Evolutionary conservation across 495 filamentous ascomycete genomes (phyloP).

Genomic region (Aspergillus indologenus): DNA sequence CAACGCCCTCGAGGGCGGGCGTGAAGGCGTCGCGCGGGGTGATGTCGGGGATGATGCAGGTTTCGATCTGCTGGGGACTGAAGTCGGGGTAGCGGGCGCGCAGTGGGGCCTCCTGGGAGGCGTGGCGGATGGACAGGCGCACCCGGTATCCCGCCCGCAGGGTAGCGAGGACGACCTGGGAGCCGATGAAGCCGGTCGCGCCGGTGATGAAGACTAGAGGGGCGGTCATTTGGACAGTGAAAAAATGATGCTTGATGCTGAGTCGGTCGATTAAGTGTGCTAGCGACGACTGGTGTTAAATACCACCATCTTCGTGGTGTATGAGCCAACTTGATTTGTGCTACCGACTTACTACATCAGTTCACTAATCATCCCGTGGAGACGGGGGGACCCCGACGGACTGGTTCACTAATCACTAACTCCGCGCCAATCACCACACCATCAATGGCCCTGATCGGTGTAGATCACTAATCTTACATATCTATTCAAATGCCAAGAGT

Average conservation of each 20-base stretch:
- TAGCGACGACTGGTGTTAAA: background rate
- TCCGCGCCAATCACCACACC: background rate
- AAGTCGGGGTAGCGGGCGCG: constrained; percentile 15
- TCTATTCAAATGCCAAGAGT: no score
- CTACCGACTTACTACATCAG: background rate
- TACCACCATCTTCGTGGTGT: no score
- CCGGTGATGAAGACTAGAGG: constrained; percentile 31
- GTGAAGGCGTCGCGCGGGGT: constrained; percentile 41
- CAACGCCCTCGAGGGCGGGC: constrained; percentile 42
- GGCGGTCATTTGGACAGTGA: background rate
- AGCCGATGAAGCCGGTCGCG: constrained; percentile 38
- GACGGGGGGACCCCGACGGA: background rate
- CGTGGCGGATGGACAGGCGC: constrained; percentile 23
- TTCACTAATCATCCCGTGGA: background rate
- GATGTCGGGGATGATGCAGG: constrained; percentile 48
- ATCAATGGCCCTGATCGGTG: background rate
- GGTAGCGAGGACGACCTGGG: constrained; percentile 22
- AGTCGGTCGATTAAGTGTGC: background rate
- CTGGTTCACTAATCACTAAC: background rate
- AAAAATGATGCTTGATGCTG: background rate
- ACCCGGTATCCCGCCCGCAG: constrained; percentile 25
- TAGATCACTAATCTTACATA: background rate
- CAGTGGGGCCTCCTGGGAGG: constrained; percentile 22
- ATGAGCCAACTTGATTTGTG: no score
- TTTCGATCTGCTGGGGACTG: constrained; percentile 23